A percentile compares a stretch with the other conserved stretches of the same genome.
Evolutionary conservation across 495 filamentous ascomycete species (phyloP).

Genomic region (Pseudevernia furfuracea): DNA sequence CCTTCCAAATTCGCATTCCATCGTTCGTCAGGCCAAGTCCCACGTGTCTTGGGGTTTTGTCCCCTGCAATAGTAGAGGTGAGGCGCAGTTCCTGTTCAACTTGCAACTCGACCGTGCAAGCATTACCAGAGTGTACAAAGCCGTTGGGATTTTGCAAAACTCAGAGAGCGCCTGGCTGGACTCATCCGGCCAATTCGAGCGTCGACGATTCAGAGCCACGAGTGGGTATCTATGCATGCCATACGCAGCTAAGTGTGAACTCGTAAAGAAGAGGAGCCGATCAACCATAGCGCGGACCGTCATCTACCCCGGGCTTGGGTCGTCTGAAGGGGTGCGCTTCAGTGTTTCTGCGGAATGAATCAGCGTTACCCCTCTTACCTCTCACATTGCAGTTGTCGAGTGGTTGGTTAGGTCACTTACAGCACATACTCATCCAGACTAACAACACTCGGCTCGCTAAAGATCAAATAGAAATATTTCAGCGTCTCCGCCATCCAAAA

Average conservation of each 20-base stretch:
- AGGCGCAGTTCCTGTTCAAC: neutral
- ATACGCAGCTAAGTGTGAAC: neutral
- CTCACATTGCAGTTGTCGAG: neutral
- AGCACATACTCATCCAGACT: slow-evolving; percentile 65
- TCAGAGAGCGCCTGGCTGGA: no score
- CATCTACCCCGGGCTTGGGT: slow-evolving; percentile 26
- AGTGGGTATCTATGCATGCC: neutral
- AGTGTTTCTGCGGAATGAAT: slow-evolving; percentile 47
- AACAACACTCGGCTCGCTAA: slow-evolving; percentile 59
- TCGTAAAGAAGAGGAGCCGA: neutral
- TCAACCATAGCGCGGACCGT: slow-evolving; percentile 9
- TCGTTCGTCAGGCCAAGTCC: neutral
- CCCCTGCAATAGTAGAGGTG: neutral
- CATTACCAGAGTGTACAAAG: neutral
- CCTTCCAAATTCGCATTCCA: neutral
- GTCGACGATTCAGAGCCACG: neutral
- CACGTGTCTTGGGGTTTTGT: neutral
- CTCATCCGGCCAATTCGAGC: neutral
- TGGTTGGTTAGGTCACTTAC: slow-evolving; percentile 30
- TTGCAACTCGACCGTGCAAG: neutral
- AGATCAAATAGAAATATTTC: slow-evolving; percentile 92
- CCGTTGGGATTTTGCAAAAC: neutral
- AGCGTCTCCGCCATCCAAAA: slow-evolving; percentile 70
- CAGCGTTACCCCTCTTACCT: slow-evolving; percentile 11
- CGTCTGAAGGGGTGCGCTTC: slow-evolving; percentile 68